A percentile compares a stretch with the other conserved stretches of the same genome.
phyloP scores from a whole-genome alignment of 2,329 filamentous ascomycete species.

The Atkinsonella hypoxylon region DNA sequence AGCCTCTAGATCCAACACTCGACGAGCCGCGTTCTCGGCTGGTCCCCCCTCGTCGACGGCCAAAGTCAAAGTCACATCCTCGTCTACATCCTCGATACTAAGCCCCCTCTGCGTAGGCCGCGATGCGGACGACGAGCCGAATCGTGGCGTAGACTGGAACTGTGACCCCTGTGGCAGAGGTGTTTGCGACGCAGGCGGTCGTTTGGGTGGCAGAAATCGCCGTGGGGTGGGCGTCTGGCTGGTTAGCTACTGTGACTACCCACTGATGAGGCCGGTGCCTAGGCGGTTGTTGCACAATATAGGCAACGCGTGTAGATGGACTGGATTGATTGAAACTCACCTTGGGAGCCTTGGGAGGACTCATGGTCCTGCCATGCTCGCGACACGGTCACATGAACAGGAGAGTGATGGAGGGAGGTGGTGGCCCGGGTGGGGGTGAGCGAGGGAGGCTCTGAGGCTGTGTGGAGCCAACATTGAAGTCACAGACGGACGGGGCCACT shows the following conservation, averaged over 20 bases:
- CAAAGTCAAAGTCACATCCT: conserved; percentile 4
- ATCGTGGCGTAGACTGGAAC: conserved; percentile 28
- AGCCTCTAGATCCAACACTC: background rate
- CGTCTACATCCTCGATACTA: conserved; percentile 23
- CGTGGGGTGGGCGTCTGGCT: conserved; percentile 26
- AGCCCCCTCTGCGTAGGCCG: conserved; percentile 17
- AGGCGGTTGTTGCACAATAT: no score
- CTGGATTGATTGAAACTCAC: background rate
- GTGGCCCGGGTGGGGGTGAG: background rate
- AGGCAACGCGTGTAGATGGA: no score
- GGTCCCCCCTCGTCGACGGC: background rate
- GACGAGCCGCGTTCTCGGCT: background rate
- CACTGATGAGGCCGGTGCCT: no score
- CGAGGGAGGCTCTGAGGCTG: no score
- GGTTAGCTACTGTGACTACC: no score
- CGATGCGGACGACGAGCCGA: conserved; percentile 21
- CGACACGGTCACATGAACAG: background rate
- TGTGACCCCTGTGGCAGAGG: conserved; percentile 16
- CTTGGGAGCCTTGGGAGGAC: conserved; percentile 1
- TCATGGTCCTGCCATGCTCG: conserved; percentile 1
- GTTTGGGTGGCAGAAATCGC: conserved; percentile 25
- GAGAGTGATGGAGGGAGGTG: background rate
- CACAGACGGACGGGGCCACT: no score
- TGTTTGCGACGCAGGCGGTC: conserved; percentile 20
- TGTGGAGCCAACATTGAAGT: no score